phyloP scores from a whole-genome alignment of 2,329 filamentous ascomycete genomes.

The Penicillium sp. region DNA sequence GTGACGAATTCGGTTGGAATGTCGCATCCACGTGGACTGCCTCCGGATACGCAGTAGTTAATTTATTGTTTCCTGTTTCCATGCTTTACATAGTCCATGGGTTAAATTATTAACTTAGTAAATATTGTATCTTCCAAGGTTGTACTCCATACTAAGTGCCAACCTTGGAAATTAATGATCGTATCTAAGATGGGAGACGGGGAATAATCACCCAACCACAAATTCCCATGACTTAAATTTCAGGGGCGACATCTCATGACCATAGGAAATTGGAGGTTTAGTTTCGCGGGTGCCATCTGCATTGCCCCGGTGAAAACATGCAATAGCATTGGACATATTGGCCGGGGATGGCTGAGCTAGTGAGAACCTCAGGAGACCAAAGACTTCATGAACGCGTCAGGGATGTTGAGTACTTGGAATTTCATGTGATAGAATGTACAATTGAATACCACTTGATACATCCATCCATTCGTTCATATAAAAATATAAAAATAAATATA shows the following conservation, averaged over 20 bases:
- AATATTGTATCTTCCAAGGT: neutral
- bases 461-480: neutral
- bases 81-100: neutral
- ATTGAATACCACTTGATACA: neutral
- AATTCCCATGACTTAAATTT: slow-evolving; percentile 4
- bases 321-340: slow-evolving; percentile 13
- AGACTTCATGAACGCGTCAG: neutral
- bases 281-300: slow-evolving; percentile 12
- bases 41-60: slow-evolving; percentile 38
- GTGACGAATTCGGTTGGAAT: slow-evolving; percentile 46
- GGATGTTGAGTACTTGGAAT: neutral
- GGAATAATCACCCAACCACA: slow-evolving; percentile 3
- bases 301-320: slow-evolving; percentile 11
- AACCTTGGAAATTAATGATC: neutral
- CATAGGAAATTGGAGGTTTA: slow-evolving; percentile 5
- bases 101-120: neutral
- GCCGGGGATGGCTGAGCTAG: slow-evolving; percentile 12
- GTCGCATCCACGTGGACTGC: slow-evolving; percentile 27
- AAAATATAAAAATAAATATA: neutral
- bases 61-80: neutral
- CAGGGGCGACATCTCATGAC: slow-evolving; percentile 21
- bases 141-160: neutral
- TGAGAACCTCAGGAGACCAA: slow-evolving; percentile 3
- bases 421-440: neutral
- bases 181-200: slow-evolving; percentile 6